These are phyloP conservation scores for Cladosporium halotolerans DNA, from an alignment of 2,329 filamentous ascomycete species.

Conservation along the genomic window DNA sequence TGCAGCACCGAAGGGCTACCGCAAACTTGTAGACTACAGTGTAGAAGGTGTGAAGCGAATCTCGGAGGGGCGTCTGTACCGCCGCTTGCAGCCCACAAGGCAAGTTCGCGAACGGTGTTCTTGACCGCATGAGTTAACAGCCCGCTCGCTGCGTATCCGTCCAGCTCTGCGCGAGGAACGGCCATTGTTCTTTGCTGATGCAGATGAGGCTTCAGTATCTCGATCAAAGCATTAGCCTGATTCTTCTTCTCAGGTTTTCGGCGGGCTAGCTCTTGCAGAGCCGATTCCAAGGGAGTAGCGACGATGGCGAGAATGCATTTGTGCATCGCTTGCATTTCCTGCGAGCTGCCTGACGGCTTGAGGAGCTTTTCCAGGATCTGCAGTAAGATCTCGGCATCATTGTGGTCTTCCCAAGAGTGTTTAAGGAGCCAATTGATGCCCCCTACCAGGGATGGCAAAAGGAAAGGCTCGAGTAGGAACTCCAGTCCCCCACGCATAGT, in stretches of 20 bases:
- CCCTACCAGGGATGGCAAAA: conserved; percentile 70
- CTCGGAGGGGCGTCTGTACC: conserved; percentile 49
- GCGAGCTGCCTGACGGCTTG: conserved; percentile 62
- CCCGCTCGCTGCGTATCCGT: conserved; percentile 51
- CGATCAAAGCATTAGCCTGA: conserved; percentile 59
- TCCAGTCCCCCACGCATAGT: conserved; percentile 69
- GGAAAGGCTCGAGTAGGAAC: conserved; percentile 72
- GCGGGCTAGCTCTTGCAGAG: conserved; percentile 60
- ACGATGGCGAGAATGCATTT: conserved; percentile 65
- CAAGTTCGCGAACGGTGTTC: conserved; percentile 43
- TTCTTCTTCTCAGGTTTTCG: conserved; percentile 62
- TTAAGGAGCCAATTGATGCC: conserved; percentile 66
- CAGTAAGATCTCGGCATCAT: conserved; percentile 62
- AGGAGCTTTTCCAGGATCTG: conserved; percentile 67
- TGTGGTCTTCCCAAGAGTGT: conserved; percentile 59
- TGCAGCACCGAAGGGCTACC: conserved; percentile 57
- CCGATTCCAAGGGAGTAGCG: conserved; percentile 61
- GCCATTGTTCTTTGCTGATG: conserved; percentile 55
- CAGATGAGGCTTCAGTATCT: conserved; percentile 55
- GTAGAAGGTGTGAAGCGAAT: conserved; percentile 67
- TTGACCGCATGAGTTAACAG: not conserved
- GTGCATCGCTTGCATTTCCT: conserved; percentile 66
- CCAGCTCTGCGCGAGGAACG: conserved; percentile 53
- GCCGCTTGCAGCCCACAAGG: conserved; percentile 57
- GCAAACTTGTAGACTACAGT: conserved; percentile 54